Conservation (phyloP, 1,284 basidiomycete species). For the Pterulicium gracile region DNA sequence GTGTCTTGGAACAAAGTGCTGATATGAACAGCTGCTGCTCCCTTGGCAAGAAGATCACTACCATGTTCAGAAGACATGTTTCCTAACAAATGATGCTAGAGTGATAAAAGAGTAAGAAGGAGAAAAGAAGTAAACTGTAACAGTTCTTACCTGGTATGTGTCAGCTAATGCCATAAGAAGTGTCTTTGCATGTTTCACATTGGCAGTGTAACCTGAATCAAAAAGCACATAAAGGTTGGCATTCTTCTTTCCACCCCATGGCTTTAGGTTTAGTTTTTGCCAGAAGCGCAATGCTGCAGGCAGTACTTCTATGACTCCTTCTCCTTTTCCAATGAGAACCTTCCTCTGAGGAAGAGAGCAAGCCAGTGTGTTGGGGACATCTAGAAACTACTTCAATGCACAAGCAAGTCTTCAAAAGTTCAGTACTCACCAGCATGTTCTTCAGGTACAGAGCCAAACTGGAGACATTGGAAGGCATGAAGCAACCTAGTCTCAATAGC, state of each 20-base stretch:
- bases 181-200: slow-evolving; percentile 30
- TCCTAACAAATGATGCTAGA: neutral
- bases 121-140: slow-evolving; percentile 40
- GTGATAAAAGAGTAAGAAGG: slow-evolving; percentile 31
- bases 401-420: neutral
- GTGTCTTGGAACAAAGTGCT: too few relatives aligned
- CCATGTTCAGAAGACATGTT: neutral
- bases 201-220: slow-evolving; percentile 39
- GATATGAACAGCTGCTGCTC: too few relatives aligned
- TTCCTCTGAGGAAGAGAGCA: slow-evolving; percentile 33
- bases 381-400: slow-evolving; percentile 2
- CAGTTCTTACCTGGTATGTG: too few relatives aligned
- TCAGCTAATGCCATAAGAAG: too few relatives aligned
- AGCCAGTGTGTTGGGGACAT: slow-evolving; percentile 5
- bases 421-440: neutral
- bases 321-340: slow-evolving; percentile 51
- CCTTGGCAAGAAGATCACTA: neutral
- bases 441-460: neutral
- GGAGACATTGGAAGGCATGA: neutral
- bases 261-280: slow-evolving; percentile 70
- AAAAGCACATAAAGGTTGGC: slow-evolving; percentile 56
- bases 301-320: slow-evolving; percentile 49
- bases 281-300: slow-evolving; percentile 68
- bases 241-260: slow-evolving; percentile 60
- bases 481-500: neutral